A percentile compares a stretch with the other conserved stretches of the same genome.
Evolutionary conservation across 2,329 filamentous ascomycete species (phyloP).

Genomic region (Xylaria hypoxylon): DNA sequence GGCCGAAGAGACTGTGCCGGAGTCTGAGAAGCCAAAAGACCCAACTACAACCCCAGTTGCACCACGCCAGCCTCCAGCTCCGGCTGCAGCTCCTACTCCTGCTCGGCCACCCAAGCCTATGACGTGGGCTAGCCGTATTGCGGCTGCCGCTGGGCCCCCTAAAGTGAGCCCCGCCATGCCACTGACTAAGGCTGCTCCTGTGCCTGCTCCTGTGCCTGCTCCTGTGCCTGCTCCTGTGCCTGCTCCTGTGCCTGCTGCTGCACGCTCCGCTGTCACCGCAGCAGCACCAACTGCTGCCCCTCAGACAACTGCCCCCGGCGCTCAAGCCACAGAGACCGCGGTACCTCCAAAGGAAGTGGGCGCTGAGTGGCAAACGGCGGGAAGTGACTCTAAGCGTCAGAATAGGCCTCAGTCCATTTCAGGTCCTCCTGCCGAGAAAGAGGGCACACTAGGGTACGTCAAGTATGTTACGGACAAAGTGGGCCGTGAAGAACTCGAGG

Average conservation of each 20-base stretch:
- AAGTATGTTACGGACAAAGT: constrained; percentile 96
- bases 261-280: constrained; percentile 53
- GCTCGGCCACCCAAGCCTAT: constrained; percentile 69
- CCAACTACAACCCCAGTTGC: constrained; percentile 66
- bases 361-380: constrained; percentile 89
- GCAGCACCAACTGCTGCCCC: constrained; percentile 55
- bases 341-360: constrained; percentile 64
- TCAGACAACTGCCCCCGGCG: constrained; percentile 58
- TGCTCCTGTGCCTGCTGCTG: too few relatives aligned
- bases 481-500: constrained; percentile 76
- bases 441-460: constrained; percentile 87
- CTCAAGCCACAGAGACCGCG: constrained; percentile 48
- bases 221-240: constrained; percentile 58
- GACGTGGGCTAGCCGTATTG: constrained; percentile 79
- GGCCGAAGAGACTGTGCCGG: constrained; percentile 66
- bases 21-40: constrained; percentile 75
- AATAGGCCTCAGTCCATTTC: constrained; percentile 76
- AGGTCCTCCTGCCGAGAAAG: constrained; percentile 72
- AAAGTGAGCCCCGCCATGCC: constrained; percentile 60
- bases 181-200: constrained; percentile 67
- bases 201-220: constrained; percentile 59
- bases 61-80: constrained; percentile 63
- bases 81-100: constrained; percentile 64
- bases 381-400: constrained; percentile 85
- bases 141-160: constrained; percentile 66